Conservation (phyloP, 2,329 filamentous ascomycete species). For the Penicillium decumbens region DNA sequence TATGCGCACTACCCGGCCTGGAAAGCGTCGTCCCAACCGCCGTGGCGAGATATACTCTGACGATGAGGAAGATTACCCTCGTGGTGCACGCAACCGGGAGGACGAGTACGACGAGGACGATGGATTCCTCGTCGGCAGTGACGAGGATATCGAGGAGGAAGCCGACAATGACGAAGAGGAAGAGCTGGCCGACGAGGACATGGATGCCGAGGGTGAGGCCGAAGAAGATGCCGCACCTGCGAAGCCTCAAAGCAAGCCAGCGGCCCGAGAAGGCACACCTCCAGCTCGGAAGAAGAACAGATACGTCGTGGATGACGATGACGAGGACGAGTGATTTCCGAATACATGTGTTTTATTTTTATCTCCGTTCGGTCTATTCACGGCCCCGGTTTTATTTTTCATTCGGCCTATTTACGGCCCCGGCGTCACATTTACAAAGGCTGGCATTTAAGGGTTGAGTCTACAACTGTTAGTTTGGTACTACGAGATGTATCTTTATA, state of each 20-base stretch:
- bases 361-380: constrained; percentile 9
- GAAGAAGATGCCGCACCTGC: constrained; percentile 32
- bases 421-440: constrained; percentile 17
- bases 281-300: constrained; percentile 45
- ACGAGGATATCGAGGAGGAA: constrained; percentile 47
- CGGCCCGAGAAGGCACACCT: constrained; percentile 30
- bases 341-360: constrained; percentile 2
- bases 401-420: constrained; percentile 11
- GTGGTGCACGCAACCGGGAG: constrained; percentile 54
- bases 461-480: background rate
- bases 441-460: constrained; percentile 13
- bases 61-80: constrained; percentile 47
- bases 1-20: constrained; percentile 40
- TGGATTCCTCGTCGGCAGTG: constrained; percentile 61
- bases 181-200: constrained; percentile 41
- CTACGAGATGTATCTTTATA: constrained; percentile 4
- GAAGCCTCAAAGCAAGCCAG: constrained; percentile 28
- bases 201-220: constrained; percentile 45
- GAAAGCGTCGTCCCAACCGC: constrained; percentile 40
- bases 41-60: constrained; percentile 48
- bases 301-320: constrained; percentile 47
- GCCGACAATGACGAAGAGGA: constrained; percentile 44
- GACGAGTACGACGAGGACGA: constrained; percentile 81
- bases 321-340: constrained; percentile 38
- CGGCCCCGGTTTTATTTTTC: constrained; percentile 8